Evolutionary conservation across 805 yeast species (phyloP).

Genomic region (Alloascoidea hylecoeti): DNA sequence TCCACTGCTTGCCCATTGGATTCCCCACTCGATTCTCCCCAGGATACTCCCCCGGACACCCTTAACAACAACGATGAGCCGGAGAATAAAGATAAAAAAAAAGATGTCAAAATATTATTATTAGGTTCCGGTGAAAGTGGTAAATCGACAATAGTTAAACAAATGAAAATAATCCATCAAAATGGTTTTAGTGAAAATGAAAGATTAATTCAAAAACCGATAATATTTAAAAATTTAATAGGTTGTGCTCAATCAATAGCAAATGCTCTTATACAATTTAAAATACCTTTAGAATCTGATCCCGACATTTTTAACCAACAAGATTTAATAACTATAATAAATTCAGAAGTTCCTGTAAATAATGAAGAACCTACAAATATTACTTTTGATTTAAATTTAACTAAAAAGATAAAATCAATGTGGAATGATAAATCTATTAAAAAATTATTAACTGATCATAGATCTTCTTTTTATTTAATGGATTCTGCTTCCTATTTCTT

Average conservation of each 20-base stretch:
- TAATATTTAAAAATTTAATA: slow-evolving; percentile 52
- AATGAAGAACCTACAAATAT: neutral
- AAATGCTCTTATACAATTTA: slow-evolving; percentile 41
- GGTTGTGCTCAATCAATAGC: slow-evolving; percentile 55
- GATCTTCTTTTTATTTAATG: slow-evolving; percentile 54
- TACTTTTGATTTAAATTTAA: neutral
- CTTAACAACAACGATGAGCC: no score
- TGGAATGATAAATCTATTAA: slow-evolving; percentile 42
- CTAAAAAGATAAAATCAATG: slow-evolving; percentile 21
- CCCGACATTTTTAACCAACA: slow-evolving; percentile 17
- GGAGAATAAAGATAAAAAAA: no score
- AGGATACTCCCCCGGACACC: no score
- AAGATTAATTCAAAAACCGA: slow-evolving; percentile 49
- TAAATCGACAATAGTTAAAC: slow-evolving; percentile 48
- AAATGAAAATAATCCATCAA: slow-evolving; percentile 49
- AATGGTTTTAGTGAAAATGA: slow-evolving; percentile 50
- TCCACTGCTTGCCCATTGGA: no score
- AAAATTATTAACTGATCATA: slow-evolving; percentile 34
- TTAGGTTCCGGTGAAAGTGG: slow-evolving; percentile 70
- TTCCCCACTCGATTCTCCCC: no score
- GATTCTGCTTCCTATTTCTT: slow-evolving; percentile 67
- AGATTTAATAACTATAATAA: slow-evolving; percentile 4
- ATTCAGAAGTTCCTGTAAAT: neutral
- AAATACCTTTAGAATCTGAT: slow-evolving; percentile 20
- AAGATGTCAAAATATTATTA: slow-evolving; percentile 53